Evolutionary conservation across 805 yeast species (phyloP).

Genomic region (Jamesozyma piceae): DNA sequence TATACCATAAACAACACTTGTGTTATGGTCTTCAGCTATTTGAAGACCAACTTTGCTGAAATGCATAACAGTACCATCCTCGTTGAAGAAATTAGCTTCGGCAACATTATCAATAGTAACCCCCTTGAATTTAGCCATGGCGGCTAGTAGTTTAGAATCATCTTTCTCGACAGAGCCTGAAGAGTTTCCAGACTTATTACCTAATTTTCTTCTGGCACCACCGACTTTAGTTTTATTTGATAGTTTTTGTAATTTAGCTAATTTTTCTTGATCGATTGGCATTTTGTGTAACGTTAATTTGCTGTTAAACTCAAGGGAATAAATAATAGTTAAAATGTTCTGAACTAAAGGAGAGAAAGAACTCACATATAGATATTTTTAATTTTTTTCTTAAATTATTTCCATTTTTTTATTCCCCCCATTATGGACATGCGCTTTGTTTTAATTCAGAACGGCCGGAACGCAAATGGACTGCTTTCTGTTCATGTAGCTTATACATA

Average conservation of each 20-base stretch:
- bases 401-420: too few relatives aligned
- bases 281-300: too few relatives aligned
- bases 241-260: conserved; percentile 78
- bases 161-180: conserved; percentile 58
- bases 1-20: conserved; percentile 90
- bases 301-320: too few relatives aligned
- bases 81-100: conserved; percentile 96
- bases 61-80: conserved; percentile 92
- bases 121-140: conserved; percentile 81
- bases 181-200: conserved; percentile 40
- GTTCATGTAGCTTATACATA: background rate
- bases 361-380: too few relatives aligned
- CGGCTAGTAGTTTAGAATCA: conserved; percentile 82
- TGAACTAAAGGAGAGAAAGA: too few relatives aligned
- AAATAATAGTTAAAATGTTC: too few relatives aligned
- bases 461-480: background rate
- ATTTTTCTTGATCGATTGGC: conserved; percentile 91
- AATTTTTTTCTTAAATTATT: too few relatives aligned
- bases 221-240: conserved; percentile 76
- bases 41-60: conserved; percentile 95
- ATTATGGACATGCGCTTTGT: too few relatives aligned
- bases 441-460: too few relatives aligned
- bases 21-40: conserved; percentile 82
- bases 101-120: conserved; percentile 82
- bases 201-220: conserved; percentile 82